Percentiles rank a stretch among this genome's conserved stretches.
Conservation (phyloP, 176 grass and related monocot genomes). For the Zoysia pacifica region DNA sequence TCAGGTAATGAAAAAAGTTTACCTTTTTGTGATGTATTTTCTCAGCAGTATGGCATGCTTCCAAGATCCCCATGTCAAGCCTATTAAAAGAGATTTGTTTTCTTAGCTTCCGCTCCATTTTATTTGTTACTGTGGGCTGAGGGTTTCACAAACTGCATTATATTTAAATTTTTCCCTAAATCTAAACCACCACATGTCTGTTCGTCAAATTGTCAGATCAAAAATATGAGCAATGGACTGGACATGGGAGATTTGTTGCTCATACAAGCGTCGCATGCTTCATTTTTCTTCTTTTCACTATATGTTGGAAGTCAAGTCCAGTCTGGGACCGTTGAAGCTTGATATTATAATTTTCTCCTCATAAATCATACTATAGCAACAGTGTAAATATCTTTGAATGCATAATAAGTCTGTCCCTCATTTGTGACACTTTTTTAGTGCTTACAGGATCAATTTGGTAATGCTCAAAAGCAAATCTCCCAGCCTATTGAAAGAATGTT, state of each 20-base stretch:
- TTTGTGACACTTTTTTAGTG: not conserved
- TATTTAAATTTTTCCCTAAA: not conserved
- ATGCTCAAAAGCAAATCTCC: slow-evolving; percentile 30
- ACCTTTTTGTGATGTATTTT: slow-evolving; percentile 15
- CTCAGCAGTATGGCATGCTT: not conserved
- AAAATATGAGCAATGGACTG: not conserved
- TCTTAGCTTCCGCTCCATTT: not conserved
- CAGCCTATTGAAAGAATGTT: slow-evolving; percentile 53
- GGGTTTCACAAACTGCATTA: slow-evolving; percentile 15
- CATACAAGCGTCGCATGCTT: not conserved
- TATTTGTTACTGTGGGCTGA: not conserved
- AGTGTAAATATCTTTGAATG: not conserved
- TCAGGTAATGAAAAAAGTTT: slow-evolving; percentile 49
- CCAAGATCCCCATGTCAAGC: not conserved
- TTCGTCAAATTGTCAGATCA: not conserved
- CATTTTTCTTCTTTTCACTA: not conserved
- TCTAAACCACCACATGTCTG: not conserved
- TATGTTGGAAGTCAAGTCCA: not conserved
- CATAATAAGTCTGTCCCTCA: not conserved
- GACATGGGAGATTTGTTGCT: not conserved
- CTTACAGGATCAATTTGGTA: slow-evolving; percentile 40
- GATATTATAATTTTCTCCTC: not conserved
- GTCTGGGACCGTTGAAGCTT: not conserved
- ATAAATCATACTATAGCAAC: not conserved
- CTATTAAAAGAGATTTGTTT: not conserved